Evolutionary conservation across 2,329 filamentous ascomycete genomes (phyloP), one percentile per base, ranked within the genome.

Genomic region (Teratosphaeria destructans): DNA sequence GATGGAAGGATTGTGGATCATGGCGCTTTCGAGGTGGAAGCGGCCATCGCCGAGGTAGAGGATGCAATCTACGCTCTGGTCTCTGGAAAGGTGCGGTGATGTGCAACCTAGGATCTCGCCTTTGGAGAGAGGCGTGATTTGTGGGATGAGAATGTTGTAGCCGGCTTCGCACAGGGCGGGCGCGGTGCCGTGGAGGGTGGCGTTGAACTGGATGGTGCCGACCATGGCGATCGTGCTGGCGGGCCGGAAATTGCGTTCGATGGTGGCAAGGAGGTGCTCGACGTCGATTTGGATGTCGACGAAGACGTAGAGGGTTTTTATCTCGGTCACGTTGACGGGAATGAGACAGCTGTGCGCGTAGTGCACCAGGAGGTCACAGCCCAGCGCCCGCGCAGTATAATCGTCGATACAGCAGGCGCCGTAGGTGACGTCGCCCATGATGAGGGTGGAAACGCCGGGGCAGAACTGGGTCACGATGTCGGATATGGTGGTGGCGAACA

Each of bases 341-440:
- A 99, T 95, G 63, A 99, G 81, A 68, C 94, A 99, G 71, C 89
- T 95, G 76, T 99, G 94, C 1, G 94, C 94, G 72, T 99, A 99
- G 76, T 99, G 94, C 1, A 99, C 89, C 10, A 99, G 81, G 6
- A 99, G 79, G 68, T 99, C 94, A 72, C 94, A 99, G 1, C 91
- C 94, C 26, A 99, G 82, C 0, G 95, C 94, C 53, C 93, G 82
- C 1, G 94, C 95, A 0, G 94, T 99, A 76, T 95, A 99, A 76
- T 99, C 94, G 73, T 99, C 94, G 68, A 99, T 96, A 72, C 94
- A 99, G 78, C 94, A 99, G 26, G 94, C 94, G 63, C 94, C 94
- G 73, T 99, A 99, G 0, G 94, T 99, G 52, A 99, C 94, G 72
- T 99, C 94, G 62, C 94, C 94, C 94, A 99, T 99, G 73, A 99